Base-by-base conservation (phyloP, 805 yeast genomes). In the Starmera quercuum region DNA sequence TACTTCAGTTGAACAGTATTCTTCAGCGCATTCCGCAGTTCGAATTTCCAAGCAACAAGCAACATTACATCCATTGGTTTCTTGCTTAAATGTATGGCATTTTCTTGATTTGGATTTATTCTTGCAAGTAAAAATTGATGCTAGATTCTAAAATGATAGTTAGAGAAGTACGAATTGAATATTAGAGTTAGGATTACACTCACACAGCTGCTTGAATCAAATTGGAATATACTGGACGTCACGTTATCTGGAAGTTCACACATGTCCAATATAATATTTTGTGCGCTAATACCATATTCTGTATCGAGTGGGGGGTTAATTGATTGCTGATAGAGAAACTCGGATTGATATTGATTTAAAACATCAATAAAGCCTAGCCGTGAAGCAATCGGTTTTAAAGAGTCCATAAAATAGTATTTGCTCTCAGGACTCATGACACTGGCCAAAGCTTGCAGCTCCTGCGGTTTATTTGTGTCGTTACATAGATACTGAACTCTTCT, bases 1-100 rank as follows among this genome's bases (percentile, higher is more conserved):
- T n/a, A n/a, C n/a, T 23, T 38, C 39, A 24, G 38, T 42, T 11
- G 33, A 32, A 28, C 54, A 49, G 19, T 44, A 44, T 0, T 40
- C 29, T 21, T 39, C 35, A 2, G 54, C 48, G 36, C 54, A 49
- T 21, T 40, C 29, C 1, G 43, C 49, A 53, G 47, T 47, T 23
- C 42, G 34, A 8, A 39, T 43, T 29, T 46, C 45, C 12, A 43
- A 41, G 34, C 54, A 49, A 30, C 54, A 49, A 6, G 54, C 54
- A 23, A 33, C 38, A 30, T 47, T 47, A 23, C 54, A 49, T 1
- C 39, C 37, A 24, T 47, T 47, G 5, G 33, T 13, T 1, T 41
- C 46, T 4, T 27, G 5, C 13, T 43, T 30, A 24, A 25, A 36
- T 1, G 33, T 29, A 23, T 34, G 17, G 16, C 53, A 50, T 13